phyloP scores from a whole-genome alignment of 768 basidiomycete species.

The Suillus fuscotomentosus region DNA sequence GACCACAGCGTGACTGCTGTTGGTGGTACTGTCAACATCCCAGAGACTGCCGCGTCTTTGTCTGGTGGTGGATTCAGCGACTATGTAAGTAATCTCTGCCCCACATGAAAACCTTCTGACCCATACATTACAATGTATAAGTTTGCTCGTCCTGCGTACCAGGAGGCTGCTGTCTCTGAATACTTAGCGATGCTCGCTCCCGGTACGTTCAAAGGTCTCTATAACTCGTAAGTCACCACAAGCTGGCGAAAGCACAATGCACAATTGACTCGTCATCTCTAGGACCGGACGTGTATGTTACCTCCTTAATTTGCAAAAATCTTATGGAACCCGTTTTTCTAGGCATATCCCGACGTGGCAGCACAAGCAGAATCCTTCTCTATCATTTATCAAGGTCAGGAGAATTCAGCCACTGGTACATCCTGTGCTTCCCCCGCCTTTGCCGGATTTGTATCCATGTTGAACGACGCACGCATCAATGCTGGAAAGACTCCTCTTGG shows the following conservation, averaged over 20 bases:
- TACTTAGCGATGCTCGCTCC: constrained; percentile 47
- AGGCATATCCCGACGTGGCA: constrained; percentile 67
- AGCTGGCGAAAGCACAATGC: background rate
- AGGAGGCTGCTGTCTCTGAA: constrained; percentile 39
- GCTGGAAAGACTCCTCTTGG: constrained; percentile 48
- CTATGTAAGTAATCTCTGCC: constrained; percentile 40
- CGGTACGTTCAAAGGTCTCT: constrained; percentile 56
- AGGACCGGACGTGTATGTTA: constrained; percentile 55
- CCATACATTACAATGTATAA: constrained; percentile 16
- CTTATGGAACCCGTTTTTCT: background rate
- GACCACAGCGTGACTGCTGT: constrained; percentile 64
- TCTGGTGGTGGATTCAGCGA: constrained; percentile 78
- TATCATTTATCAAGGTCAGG: constrained; percentile 42
- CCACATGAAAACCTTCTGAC: background rate
- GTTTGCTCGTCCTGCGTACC: constrained; percentile 57
- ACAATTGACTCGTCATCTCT: constrained; percentile 3
- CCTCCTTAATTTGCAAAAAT: background rate
- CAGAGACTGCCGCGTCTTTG: constrained; percentile 58
- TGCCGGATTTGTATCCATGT: constrained; percentile 58
- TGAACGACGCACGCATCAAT: constrained; percentile 60
- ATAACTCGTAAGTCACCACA: constrained; percentile 46
- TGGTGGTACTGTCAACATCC: constrained; percentile 60
- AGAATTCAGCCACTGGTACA: constrained; percentile 54
- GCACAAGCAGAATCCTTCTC: constrained; percentile 54
- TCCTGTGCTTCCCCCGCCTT: constrained; percentile 67